phyloP scores from a whole-genome alignment of 805 yeast species.

The Yamadazyma kitorensis region DNA sequence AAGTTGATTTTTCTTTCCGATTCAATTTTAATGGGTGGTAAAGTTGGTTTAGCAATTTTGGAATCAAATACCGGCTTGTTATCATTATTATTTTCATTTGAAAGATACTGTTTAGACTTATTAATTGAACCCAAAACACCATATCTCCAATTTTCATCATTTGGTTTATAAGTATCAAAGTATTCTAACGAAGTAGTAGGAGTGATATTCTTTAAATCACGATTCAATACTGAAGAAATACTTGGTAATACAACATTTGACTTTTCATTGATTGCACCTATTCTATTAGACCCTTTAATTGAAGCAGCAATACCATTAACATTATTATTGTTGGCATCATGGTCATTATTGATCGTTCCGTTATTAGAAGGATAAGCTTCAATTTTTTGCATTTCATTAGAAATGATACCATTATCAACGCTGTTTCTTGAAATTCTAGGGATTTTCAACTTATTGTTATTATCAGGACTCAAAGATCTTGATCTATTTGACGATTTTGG shows the following conservation, averaged over 20 bases:
- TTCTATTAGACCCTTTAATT: neutral
- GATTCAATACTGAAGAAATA: slow-evolving; percentile 29
- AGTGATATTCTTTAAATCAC: slow-evolving; percentile 28
- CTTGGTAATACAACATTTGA: slow-evolving; percentile 29
- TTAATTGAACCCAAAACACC: slow-evolving; percentile 36
- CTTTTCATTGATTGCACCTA: neutral
- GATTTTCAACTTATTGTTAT: slow-evolving; percentile 1
- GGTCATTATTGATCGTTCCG: too few species aligned
- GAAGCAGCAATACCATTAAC: neutral
- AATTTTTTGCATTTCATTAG: too few species aligned
- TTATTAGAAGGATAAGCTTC: too few species aligned
- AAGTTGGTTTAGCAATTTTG: slow-evolving; percentile 24
- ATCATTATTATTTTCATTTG: slow-evolving; percentile 4
- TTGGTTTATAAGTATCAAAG: slow-evolving; percentile 44
- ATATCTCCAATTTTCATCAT: slow-evolving; percentile 43
- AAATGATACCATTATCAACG: neutral
- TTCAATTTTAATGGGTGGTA: slow-evolving; percentile 17
- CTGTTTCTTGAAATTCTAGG: neutral
- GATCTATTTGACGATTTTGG: slow-evolving; percentile 17
- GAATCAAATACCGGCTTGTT: slow-evolving; percentile 38
- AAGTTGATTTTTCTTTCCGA: slow-evolving; percentile 42
- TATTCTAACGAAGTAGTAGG: slow-evolving; percentile 44
- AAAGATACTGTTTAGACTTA: slow-evolving; percentile 22
- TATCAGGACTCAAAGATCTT: slow-evolving; percentile 27
- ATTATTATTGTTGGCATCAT: too few species aligned